A percentile compares a stretch with the other conserved stretches of the same genome.
These are phyloP conservation scores for Sclerotiophoma versabilis DNA, from an alignment of 2,329 filamentous ascomycete species.

Conservation along the genomic window DNA sequence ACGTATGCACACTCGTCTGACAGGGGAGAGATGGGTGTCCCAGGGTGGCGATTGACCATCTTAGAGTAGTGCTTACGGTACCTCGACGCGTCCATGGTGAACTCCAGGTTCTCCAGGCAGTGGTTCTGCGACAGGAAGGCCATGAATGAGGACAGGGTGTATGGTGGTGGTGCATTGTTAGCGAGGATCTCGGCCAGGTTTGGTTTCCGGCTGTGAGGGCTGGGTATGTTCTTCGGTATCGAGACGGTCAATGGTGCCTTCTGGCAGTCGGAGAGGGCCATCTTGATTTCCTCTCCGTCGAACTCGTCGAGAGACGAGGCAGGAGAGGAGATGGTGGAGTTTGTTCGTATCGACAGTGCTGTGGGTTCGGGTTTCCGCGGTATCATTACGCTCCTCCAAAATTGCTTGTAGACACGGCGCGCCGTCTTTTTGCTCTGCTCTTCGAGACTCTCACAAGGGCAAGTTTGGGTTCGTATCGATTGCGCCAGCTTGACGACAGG, in stretches of 20 bases:
- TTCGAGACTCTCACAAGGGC: conserved; percentile 44
- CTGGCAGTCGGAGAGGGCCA: conserved; percentile 57
- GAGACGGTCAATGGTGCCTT: conserved; percentile 58
- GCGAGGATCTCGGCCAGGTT: conserved; percentile 86
- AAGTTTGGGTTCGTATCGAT: conserved; percentile 40
- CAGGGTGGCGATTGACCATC: conserved; percentile 60
- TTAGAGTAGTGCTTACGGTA: conserved; percentile 75
- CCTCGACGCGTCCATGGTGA: conserved; percentile 90
- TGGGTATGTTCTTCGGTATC: conserved; percentile 53
- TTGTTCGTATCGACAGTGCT: conserved; percentile 42
- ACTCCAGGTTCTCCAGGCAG: conserved; percentile 94
- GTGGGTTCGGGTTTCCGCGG: conserved; percentile 39
- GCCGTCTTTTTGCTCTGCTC: conserved; percentile 43
- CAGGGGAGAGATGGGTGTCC: conserved; percentile 58
- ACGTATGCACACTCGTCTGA: conserved; percentile 71
- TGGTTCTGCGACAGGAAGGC: conserved; percentile 97
- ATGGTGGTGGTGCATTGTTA: conserved; percentile 85
- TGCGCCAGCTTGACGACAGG: conserved; percentile 49
- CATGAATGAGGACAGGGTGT: conserved; percentile 92
- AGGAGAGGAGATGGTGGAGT: conserved; percentile 45
- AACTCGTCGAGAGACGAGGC: conserved; percentile 39
- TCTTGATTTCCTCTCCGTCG: conserved; percentile 57
- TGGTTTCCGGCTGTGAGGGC: conserved; percentile 67
- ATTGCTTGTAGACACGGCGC: conserved; percentile 46
- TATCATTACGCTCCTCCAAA: conserved; percentile 50